phyloP scores from a whole-genome alignment of 176 grass and related monocot species.

The Lolium perenne region DNA sequence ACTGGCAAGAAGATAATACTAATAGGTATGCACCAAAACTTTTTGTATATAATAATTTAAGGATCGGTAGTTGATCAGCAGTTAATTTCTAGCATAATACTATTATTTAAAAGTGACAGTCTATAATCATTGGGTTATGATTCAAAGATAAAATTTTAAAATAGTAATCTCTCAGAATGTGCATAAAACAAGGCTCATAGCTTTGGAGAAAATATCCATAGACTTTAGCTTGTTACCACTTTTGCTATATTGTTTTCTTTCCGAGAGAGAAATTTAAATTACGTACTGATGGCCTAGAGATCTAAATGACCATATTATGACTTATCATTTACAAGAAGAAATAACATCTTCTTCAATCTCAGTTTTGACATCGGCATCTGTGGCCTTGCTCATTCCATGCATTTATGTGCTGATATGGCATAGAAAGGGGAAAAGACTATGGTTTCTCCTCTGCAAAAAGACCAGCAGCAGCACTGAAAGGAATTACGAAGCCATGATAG shows the following conservation, averaged over 20 bases:
- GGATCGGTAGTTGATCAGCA: not conserved
- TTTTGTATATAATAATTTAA: not conserved
- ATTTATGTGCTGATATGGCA: not conserved
- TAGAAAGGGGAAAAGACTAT: not conserved
- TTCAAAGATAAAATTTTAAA: not conserved
- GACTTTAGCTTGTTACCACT: not conserved
- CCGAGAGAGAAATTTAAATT: not conserved
- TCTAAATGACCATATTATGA: not conserved
- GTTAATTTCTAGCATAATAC: not conserved
- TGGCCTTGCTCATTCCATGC: slow-evolving; percentile 18
- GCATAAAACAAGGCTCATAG: not conserved
- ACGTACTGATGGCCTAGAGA: not conserved
- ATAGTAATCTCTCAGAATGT: not conserved
- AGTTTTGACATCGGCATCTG: slow-evolving; percentile 15
- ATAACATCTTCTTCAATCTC: not conserved
- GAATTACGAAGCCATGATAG: not conserved
- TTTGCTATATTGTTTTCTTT: not conserved
- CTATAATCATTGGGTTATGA: not conserved
- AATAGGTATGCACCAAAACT: not conserved
- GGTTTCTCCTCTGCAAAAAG: not conserved
- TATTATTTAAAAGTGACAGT: not conserved
- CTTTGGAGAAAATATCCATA: not conserved
- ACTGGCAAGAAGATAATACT: not conserved
- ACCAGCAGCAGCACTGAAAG: not conserved
- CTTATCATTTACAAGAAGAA: not conserved